Percentiles rank a stretch among this genome's conserved stretches.
Conservation (phyloP, 768 basidiomycete species). For the Naematelia encephala region DNA sequence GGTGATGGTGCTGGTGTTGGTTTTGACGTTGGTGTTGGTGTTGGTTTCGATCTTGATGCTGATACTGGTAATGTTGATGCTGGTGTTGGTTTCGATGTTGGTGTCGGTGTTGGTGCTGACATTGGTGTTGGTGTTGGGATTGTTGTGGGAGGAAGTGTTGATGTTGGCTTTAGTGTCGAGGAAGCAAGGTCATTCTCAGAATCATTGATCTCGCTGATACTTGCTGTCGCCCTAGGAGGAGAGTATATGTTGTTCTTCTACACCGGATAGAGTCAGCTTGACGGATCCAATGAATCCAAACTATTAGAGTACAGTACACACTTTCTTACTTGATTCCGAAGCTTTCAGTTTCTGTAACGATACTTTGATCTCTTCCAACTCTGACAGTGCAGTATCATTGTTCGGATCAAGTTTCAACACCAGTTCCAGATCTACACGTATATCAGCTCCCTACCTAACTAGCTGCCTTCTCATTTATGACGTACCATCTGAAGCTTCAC, state of each 20-base stretch:
- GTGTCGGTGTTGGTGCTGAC: background rate
- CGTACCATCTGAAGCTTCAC: slow-evolving; percentile 64
- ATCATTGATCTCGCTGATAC: no score
- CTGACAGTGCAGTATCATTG: slow-evolving; percentile 63
- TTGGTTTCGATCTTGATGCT: no score
- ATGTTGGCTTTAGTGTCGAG: no score
- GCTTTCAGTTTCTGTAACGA: background rate
- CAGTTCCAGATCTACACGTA: slow-evolving; percentile 59
- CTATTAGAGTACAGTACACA: no score
- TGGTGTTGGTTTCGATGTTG: no score
- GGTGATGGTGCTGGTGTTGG: background rate
- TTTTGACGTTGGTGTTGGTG: background rate
- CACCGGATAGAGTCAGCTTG: no score
- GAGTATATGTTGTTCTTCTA: no score
- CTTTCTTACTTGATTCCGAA: no score
- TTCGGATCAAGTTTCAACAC: slow-evolving; percentile 63
- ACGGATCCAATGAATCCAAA: no score
- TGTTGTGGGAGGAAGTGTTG: background rate
- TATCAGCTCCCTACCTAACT: background rate
- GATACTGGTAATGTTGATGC: background rate
- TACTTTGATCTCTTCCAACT: slow-evolving; percentile 58
- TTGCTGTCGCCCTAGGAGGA: no score
- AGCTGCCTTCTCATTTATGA: slow-evolving; percentile 28
- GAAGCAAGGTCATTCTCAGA: no score
- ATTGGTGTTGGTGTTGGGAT: background rate